Conservation (phyloP, 2,329 filamentous ascomycete species). For the Neofusicoccum ribis region DNA sequence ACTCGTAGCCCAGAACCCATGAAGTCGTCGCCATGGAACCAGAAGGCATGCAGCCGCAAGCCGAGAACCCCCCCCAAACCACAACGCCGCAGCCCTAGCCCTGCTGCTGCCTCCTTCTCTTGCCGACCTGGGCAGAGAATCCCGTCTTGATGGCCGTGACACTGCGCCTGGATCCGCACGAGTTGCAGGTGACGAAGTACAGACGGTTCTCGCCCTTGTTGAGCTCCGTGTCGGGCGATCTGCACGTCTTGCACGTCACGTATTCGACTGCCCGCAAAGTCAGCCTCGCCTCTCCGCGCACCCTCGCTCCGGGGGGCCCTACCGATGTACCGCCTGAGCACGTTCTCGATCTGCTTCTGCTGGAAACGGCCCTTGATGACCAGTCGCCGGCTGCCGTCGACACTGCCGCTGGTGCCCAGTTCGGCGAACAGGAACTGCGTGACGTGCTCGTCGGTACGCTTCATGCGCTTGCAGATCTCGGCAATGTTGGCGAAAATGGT, state of each 20-base stretch:
- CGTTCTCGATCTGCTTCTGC: slow-evolving; percentile 98
- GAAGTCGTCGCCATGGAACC: slow-evolving; percentile 2
- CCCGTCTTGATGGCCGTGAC: slow-evolving; percentile 99
- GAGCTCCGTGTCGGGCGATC: slow-evolving; percentile 90
- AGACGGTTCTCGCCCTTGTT: slow-evolving; percentile 99
- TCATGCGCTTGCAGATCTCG: slow-evolving; percentile 99
- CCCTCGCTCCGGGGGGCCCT: slow-evolving; percentile 41
- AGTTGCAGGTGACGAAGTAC: slow-evolving; percentile 97
- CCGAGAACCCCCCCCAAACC: not conserved
- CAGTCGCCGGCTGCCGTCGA: slow-evolving; percentile 86
- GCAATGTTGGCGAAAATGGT: slow-evolving; percentile 99
- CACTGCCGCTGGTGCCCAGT: slow-evolving; percentile 93
- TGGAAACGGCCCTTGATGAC: slow-evolving; percentile 99
- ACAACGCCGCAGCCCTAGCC: slow-evolving; percentile 54
- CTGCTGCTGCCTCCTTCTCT: slow-evolving; percentile 92
- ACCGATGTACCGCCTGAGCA: slow-evolving; percentile 93
- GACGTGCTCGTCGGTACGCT: slow-evolving; percentile 96
- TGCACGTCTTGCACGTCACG: slow-evolving; percentile 98
- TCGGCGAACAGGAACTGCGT: slow-evolving; percentile 97
- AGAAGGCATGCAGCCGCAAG: not conserved
- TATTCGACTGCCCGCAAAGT: slow-evolving; percentile 69
- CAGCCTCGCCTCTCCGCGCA: slow-evolving; percentile 23
- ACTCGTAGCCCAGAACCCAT: not conserved
- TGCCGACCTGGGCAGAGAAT: slow-evolving; percentile 99
- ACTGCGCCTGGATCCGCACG: slow-evolving; percentile 66